Conservation (phyloP, 2,329 filamentous ascomycete genomes). For the Macrophomina pseudophaseolina region DNA sequence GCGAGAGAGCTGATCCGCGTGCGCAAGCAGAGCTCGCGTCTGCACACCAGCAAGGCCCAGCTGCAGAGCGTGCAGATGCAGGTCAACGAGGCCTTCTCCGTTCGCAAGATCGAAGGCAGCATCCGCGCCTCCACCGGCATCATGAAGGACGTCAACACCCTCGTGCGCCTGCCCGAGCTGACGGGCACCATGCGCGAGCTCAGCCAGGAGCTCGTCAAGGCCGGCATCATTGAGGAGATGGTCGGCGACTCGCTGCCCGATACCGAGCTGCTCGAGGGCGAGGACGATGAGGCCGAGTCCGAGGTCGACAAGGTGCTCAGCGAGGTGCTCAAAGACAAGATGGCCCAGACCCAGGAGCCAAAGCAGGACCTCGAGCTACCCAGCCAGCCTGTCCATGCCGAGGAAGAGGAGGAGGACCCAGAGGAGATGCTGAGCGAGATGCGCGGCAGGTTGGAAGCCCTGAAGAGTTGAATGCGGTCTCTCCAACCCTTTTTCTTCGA, state of each 20-base stretch:
- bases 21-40: conserved; percentile 73
- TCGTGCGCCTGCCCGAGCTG: conserved; percentile 84
- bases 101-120: conserved; percentile 93
- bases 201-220: conserved; percentile 85
- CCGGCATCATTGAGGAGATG: conserved; percentile 98
- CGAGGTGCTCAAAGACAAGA: conserved; percentile 84
- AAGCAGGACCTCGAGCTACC: conserved; percentile 58
- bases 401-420: conserved; percentile 84
- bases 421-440: conserved; percentile 94
- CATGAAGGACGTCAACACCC: conserved; percentile 93
- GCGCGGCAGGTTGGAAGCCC: conserved; percentile 85
- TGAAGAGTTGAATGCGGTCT: conserved; percentile 75
- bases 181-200: conserved; percentile 89
- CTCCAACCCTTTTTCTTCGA: too few relatives aligned
- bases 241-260: conserved; percentile 82
- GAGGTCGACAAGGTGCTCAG: conserved; percentile 94
- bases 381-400: conserved; percentile 56
- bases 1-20: conserved; percentile 85
- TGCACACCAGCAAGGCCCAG: conserved; percentile 89
- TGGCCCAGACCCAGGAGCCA: conserved; percentile 66
- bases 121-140: conserved; percentile 86
- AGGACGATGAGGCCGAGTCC: conserved; percentile 71
- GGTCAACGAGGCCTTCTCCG: conserved; percentile 93
- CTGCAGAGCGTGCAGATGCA: conserved; percentile 95
- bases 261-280: conserved; percentile 67